Conservation (phyloP, 1,284 basidiomycete species). For the Marasmius fiardii region DNA sequence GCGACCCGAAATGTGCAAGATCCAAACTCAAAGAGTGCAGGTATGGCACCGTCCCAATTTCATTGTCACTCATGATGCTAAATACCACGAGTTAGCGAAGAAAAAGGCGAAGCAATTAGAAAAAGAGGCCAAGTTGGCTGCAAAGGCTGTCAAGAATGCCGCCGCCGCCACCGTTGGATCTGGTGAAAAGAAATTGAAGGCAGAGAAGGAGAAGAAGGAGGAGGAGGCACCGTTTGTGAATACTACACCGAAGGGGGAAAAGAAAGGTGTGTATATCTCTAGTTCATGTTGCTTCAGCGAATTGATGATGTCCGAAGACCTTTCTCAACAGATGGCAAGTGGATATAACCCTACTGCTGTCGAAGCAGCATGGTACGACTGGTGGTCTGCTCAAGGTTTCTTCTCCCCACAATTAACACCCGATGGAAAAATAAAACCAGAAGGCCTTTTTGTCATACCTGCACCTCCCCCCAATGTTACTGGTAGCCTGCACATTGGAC, state of each 20-base stretch:
- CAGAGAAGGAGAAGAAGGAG: conserved; percentile 72
- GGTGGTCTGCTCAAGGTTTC: conserved; percentile 92
- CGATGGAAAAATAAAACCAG: conserved; percentile 54
- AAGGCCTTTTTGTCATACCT: conserved; percentile 85
- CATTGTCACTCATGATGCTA: background rate
- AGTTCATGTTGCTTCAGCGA: background rate
- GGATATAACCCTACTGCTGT: conserved; percentile 96
- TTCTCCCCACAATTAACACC: conserved; percentile 77
- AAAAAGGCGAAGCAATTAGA: conserved; percentile 71
- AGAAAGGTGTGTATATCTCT: conserved; percentile 64
- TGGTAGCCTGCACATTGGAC: conserved; percentile 94
- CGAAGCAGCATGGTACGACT: conserved; percentile 97
- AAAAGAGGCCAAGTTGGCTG: conserved; percentile 77
- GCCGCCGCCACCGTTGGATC: conserved; percentile 28
- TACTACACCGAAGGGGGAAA: conserved; percentile 83
- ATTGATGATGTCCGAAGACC: conserved; percentile 54
- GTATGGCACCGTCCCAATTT: conserved; percentile 11
- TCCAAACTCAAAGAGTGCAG: conserved; percentile 33
- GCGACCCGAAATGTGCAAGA: conserved; percentile 15
- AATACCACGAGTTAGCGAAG: conserved; percentile 40
- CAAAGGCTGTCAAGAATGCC: conserved; percentile 64
- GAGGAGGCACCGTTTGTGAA: conserved; percentile 78
- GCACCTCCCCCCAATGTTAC: conserved; percentile 99
- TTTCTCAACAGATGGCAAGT: conserved; percentile 82
- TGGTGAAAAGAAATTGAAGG: conserved; percentile 70